Evolutionary conservation across 2,329 filamentous ascomycete species (phyloP), one percentile per base, ranked within the genome.

Genomic region (Chaetomiaceae sp.): DNA sequence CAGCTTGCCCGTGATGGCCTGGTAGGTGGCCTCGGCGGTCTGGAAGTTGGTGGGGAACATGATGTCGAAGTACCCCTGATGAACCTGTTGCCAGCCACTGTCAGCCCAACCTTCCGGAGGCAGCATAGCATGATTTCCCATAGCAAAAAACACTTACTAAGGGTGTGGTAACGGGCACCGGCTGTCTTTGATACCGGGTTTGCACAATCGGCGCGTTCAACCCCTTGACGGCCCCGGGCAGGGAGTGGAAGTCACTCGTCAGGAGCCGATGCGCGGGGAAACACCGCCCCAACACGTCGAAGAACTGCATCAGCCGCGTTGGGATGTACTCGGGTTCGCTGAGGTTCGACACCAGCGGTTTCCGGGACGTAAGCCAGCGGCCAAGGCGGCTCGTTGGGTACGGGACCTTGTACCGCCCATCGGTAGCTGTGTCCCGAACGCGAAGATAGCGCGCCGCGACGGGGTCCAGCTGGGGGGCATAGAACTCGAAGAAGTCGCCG

Each of bases 31-130:
- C 67, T 97, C 89, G 67, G 93, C 84, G 56, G 95, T 84, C 52
- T 79, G 75, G 63, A 98, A 98, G 67, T 98, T 86, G 10, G 93
- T 98, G 0, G 93, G 93, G 70, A 98, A 98, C 62, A 98, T 83
- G 59, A 98, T 96, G 64, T 98, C 94, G 63, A 98, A 98, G 68
- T 95, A 97, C 37, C 93, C 94, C 70, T 98, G 94, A 65, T 97
- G 90, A 38, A 96, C 88, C 88, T 94, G 29, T 17, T 9, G 7
- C 8, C 30, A 15, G n/a, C 30, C 15, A 24, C 3, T 26, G 35
- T n/a, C 1, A 33, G 32, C 15, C 29, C 7, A 14, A 24, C 22
- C 22, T 24, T 11, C 39, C 46, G 9, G 11, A 20, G 11, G n/a
- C 14, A 6, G 12, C 7, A 3, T 6, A n/a, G 12, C 3, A 32